Base-by-base conservation (phyloP, 805 yeast genomes). In the Ogataea naganishii region DNA sequence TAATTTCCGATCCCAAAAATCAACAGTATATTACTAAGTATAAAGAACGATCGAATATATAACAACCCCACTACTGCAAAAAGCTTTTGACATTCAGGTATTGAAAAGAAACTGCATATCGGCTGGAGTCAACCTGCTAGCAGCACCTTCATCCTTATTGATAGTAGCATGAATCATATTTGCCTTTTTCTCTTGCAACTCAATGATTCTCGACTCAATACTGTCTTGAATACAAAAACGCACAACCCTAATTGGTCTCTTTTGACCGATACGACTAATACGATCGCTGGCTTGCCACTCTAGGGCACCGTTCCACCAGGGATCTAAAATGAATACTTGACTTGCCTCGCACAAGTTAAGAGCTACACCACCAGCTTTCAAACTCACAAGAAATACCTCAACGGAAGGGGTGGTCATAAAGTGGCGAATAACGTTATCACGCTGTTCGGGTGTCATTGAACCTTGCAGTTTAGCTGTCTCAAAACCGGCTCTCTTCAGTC, bases 231-330 rank as follows among this genome's bases (percentile, higher is more conserved):
- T 89, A 42, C 95, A 85, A 48, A 92, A 75, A 27, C 96, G 69
- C 7, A 95, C 86, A 41, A 92, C 85, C 38, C 84, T 72, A 7
- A 92, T 95, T 0, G 99, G 98, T 41, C 99, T 61, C 44, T 72
- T 82, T 53, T 92, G 99, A 5, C 97, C 96, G 39, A 92, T 92
- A 58, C 99, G 75, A 57, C 92, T 97, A 14, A 92, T 96, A 60
- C 99, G 75, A 56, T 92, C 99, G 56, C 95, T 95, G 29, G 94
- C 80, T 54, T 92, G 99, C 86, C 96, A 92, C 53, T 92, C 98
- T 6, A 89, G 92, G 42, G 94, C 81, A 1, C 97, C 97, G 51
- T 92, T 94, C 97, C 98, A 92, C 98, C 98, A 92, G 20, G 97
- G 97, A 47, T 92, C 99, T 64, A 92, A 65, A 26, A 92, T 67